phyloP scores from a whole-genome alignment of 352 stramenopile species.

The Phytophthora fragariaefolia region DNA sequence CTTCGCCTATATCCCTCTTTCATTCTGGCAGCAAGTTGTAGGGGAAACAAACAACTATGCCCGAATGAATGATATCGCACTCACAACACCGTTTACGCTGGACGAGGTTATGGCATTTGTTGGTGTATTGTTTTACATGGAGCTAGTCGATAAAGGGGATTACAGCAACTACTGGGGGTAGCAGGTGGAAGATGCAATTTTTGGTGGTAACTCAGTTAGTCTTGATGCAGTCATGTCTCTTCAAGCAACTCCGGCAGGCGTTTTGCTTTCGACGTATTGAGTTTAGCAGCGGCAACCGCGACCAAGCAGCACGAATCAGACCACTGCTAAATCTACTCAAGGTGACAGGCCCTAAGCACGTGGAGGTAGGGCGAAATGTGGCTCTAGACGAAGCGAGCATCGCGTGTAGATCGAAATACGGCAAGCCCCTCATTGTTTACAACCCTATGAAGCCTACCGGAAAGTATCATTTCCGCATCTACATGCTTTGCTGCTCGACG shows the following conservation, averaged over 20 bases:
- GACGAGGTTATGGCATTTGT: no score
- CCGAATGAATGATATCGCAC: constrained; percentile 1
- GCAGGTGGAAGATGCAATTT: constrained; percentile 20
- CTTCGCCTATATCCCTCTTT: constrained; percentile 33
- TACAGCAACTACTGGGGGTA: no score
- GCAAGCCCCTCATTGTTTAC: constrained; percentile 11
- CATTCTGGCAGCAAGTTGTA: constrained; percentile 38
- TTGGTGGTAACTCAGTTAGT: neutral
- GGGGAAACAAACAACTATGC: constrained; percentile 31
- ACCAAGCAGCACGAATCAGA: constrained; percentile 7
- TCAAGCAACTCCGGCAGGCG: constrained; percentile 29
- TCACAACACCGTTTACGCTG: neutral
- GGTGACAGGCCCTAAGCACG: no score
- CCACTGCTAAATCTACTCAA: neutral
- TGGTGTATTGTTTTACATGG: no score
- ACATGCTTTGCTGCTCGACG: constrained; percentile 34
- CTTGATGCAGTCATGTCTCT: constrained; percentile 35
- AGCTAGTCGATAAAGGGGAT: no score
- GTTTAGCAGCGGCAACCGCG: neutral
- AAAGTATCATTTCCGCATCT: constrained; percentile 19
- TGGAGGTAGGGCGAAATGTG: neutral
- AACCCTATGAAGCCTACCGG: constrained; percentile 24
- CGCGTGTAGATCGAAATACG: constrained; percentile 6
- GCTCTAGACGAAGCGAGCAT: constrained; percentile 19
- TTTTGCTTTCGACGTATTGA: constrained; percentile 33